Evolutionary conservation across 306 rosid species (phyloP), one percentile per base, ranked within the genome.

Genomic region (Pterocarpus santalinus): DNA sequence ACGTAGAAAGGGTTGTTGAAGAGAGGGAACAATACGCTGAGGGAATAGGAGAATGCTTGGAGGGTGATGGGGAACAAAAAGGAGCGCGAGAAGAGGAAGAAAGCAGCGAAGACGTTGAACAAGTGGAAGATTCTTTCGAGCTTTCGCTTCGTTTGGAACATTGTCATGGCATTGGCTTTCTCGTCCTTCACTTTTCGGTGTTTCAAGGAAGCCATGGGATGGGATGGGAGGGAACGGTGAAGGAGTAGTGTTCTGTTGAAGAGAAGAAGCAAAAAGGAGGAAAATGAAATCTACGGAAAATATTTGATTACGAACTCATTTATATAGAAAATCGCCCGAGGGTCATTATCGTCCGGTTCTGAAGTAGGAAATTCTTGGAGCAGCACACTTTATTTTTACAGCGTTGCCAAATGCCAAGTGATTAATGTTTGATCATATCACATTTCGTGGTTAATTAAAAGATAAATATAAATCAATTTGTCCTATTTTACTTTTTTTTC

Each of bases 1-100:
- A 83, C 90, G 36, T 52, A 89, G 85, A 91, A 65, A 9, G 88
- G 76, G 81, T 84, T 76, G 33, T 69, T 69, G 64, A 91, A 75
- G 64, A 88, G 39, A 8, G 77, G 17, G 7, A 76, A 13, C 1
- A 79, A 15, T 15, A 60, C 2, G 17, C 79, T 17, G 78, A 58
- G 62, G 10, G 69, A 5, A 38, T 13, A 52, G 3, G 14, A 30
- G 82, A 77, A 1, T 0, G 76, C 7, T 13, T 79, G 41, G 14
- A 67, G 44, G 32, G 63, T 51, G 68, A 80, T 3, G 4, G 89
- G 83, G 32, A 91, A 69, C 58, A 68, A 77, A 13, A 89, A 77
- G 6, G 87, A 86, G 4, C 15, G 78, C 0, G 66, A 65, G n/a
- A 90, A 83, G 15, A 84, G 56, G 8, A 83, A 81, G 33, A 92